phyloP scores from a whole-genome alignment of 208 protist species.

The Porcisia deanei region DNA sequence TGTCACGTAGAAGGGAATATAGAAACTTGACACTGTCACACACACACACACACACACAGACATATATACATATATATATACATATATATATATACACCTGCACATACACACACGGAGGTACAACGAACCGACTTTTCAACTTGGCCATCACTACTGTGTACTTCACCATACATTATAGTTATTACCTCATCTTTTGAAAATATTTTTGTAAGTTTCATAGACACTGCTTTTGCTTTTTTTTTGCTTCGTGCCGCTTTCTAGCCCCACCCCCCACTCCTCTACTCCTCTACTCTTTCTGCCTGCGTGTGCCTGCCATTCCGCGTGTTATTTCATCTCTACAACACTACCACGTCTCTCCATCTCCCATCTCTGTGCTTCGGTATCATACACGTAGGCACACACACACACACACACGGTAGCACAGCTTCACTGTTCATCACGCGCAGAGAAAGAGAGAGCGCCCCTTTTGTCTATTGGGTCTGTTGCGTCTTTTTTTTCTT shows the following conservation, averaged over 20 bases:
- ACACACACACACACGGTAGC: neutral
- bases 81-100: neutral
- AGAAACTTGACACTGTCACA: neutral
- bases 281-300: neutral
- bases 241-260: slow-evolving; percentile 6
- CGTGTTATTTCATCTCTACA: neutral
- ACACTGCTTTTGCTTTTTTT: slow-evolving; percentile 4
- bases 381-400: neutral
- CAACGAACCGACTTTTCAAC: neutral
- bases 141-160: neutral
- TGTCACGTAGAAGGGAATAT: too few relatives aligned
- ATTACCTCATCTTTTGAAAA: neutral
- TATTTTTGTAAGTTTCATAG: slow-evolving; percentile 6
- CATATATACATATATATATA: neutral
- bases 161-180: neutral
- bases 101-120: neutral
- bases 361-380: neutral
- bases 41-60: neutral
- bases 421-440: neutral
- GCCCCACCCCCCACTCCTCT: neutral
- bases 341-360: slow-evolving; percentile 3
- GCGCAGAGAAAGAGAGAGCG: neutral
- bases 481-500: too few relatives aligned
- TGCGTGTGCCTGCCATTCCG: neutral
- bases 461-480: too few relatives aligned